Base-by-base conservation (phyloP, 1,284 basidiomycete genomes). In the Athelia sp. region DNA sequence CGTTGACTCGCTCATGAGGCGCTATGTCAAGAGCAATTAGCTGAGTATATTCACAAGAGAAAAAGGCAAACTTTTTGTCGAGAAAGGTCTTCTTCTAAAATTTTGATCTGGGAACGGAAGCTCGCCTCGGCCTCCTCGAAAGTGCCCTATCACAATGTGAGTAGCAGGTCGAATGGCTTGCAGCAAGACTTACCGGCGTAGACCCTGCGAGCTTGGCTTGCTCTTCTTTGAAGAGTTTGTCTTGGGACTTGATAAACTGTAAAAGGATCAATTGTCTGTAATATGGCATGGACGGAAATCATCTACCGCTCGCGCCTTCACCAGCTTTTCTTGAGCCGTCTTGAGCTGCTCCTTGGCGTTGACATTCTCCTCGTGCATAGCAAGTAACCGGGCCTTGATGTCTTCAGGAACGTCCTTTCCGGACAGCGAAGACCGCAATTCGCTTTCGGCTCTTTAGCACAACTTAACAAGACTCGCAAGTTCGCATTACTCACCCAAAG, bases 211-310 rank as follows among this genome's bases (percentile, higher is more conserved):
- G 74, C 51, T 76, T 77, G 3, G 78, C 78, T 49, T 84, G 82
- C 55, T 88, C 82, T 60, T 89, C 84, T 58, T 87, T 89, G 69
- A 91, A 87, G 26, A 93, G 72, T 57, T 90, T 90, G 70, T 96
- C 93, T 66, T 97, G 94, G 47, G 85, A 78, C 66, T 91, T 91
- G 73, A 97, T 94, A 66, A 96, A 94, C 87, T 93, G 58, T 26
- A 23, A 26, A 6, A 18, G 43, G 24, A 10, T 44, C 19, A 44
- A 23, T 19, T 18, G 24, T 31, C 45, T n/a, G 23, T 2, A 9
- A 22, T 17, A 17, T n/a, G 36, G 8, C 6, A 15, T 15, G 35
- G n/a, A 42, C n/a, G n/a, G 10, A 47, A 23, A 45, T 13, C 9
- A 62, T 74, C 52, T 60, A 91, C 90, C 56, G 76, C 74, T 58